Conservation (phyloP, 495 filamentous ascomycete species). For the Lasiosphaeria ovina region DNA sequence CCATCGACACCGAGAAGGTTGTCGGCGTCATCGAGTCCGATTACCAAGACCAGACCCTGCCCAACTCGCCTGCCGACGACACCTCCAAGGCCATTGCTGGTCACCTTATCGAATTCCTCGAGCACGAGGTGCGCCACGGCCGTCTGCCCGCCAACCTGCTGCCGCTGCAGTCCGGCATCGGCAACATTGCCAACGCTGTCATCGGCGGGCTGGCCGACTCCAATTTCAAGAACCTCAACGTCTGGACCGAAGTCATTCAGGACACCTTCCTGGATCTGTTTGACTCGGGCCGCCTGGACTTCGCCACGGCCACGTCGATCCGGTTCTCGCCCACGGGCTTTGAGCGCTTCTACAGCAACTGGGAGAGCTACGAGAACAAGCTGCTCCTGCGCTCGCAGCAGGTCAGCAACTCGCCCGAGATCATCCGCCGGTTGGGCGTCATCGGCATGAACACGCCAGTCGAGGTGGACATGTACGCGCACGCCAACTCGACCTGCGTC, state of each 20-base stretch:
- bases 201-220: conserved; percentile 80
- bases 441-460: conserved; percentile 97
- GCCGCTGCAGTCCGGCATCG: conserved; percentile 85
- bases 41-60: conserved; percentile 77
- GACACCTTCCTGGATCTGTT: conserved; percentile 94
- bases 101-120: conserved; percentile 83
- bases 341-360: conserved; percentile 86
- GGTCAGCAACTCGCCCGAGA: conserved; percentile 91
- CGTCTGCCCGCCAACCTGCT: conserved; percentile 76
- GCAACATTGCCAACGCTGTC: conserved; percentile 93
- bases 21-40: conserved; percentile 82
- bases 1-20: conserved; percentile 85
- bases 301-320: conserved; percentile 87
- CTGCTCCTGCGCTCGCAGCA: conserved; percentile 83
- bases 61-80: conserved; percentile 74
- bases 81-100: conserved; percentile 68
- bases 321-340: conserved; percentile 91
- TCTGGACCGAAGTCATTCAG: conserved; percentile 94
- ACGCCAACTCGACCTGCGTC: conserved; percentile 88
- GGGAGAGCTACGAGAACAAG: conserved; percentile 77
- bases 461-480: conserved; percentile 92
- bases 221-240: conserved; percentile 82
- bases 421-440: conserved; percentile 82
- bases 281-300: conserved; percentile 85
- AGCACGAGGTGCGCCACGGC: conserved; percentile 73